Evolutionary conservation across 192 early-diverging fungal genomes (phyloP), one percentile per base, ranked within the genome.

Genomic region (Geosiphon pyriformis): DNA sequence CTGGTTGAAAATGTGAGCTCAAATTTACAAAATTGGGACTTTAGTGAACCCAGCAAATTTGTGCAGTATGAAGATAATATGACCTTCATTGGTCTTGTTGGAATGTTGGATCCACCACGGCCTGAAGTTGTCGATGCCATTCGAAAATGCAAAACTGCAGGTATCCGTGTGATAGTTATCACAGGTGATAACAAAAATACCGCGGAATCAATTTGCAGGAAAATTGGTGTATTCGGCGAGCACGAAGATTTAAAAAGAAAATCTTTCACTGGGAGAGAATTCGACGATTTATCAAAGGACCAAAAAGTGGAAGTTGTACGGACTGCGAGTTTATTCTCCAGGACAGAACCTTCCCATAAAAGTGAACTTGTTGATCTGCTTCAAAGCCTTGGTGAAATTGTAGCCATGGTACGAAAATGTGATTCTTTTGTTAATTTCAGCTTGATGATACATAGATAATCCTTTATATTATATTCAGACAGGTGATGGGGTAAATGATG

Each of bases 401-500:
- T 94, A 30, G 93, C 92, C 52, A 94, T 95, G 93, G 80, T 82
- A 60, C n/a, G 59, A 27, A 25, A 23, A 26, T n/a, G 32, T 30
- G 18, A 8, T 32, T 30, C 15, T 52, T 33, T 0, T 25, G 23
- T 47, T 23, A 4, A 57, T 32, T 17, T 2, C 18, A 3, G 17
- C 29, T 30, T 42, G 37, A 42, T 42, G 6, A 10, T 42, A 15
- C 1, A n/a, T 34, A 61, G 15, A 1, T 33, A 61, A 42, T 42
- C 15, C 37, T 42, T 42, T 73, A 49, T 42, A 64, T 74, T 48
- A 30, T 34, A 32, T 47, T 18, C 33, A 60, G 86, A 96, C 94
- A 23, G 98, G 98, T 65, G 98, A 99, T 71, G 96, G 98, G 80
- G 94, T 99, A 48, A 99, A 98, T 73, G 96, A 99, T 72, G 96